Evolutionary conservation across 306 rosid species (phyloP).

Genomic region (Castanea mollissima): DNA sequence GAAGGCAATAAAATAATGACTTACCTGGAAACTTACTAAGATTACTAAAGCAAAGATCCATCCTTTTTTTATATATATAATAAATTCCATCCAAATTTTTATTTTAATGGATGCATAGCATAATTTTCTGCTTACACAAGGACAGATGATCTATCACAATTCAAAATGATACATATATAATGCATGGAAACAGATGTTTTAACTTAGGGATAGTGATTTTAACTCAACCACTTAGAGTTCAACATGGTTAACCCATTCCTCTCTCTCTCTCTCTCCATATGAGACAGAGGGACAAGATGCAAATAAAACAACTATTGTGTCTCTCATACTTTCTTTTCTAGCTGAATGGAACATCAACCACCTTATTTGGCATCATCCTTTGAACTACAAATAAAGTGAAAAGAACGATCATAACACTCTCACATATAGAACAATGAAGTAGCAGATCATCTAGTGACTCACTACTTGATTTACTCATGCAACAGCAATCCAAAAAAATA

Average conservation of each 20-base stretch:
- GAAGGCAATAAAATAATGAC: background rate
- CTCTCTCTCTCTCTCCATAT: background rate
- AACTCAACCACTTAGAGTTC: background rate
- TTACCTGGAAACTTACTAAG: background rate
- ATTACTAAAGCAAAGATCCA: background rate
- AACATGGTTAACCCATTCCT: background rate
- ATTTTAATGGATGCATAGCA: background rate
- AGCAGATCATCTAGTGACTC: background rate
- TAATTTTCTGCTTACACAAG: background rate
- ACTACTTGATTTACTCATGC: background rate
- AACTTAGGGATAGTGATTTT: background rate
- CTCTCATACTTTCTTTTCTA: background rate
- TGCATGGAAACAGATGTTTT: background rate
- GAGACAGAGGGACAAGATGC: background rate
- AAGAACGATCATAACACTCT: background rate
- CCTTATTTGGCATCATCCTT: background rate
- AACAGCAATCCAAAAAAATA: background rate
- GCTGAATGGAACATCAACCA: background rate
- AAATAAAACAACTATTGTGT: background rate
- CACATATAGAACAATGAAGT: background rate
- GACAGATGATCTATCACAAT: too few species aligned
- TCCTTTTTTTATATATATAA: background rate
- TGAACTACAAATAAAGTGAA: background rate
- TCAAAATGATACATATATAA: background rate
- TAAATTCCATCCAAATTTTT: background rate